Conservation (phyloP, 306 rosid genomes). For the Prosopis cineraria region DNA sequence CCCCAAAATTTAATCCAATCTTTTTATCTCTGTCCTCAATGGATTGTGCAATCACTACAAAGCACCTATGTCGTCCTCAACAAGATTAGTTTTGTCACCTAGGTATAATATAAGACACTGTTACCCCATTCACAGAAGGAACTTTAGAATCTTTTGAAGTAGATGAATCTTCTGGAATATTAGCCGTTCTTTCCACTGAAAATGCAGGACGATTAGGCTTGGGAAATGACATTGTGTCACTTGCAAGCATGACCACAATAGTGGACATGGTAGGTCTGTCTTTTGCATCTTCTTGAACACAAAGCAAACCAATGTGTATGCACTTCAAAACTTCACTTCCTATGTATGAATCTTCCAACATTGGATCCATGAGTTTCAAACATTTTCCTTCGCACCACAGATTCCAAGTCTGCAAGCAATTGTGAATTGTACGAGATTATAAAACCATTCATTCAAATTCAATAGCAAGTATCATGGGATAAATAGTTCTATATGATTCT, state of each 20-base stretch:
- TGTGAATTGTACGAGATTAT: background rate
- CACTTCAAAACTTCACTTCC: background rate
- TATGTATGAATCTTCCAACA: background rate
- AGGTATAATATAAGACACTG: background rate
- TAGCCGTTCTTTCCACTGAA: background rate
- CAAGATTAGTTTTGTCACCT: background rate
- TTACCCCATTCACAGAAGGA: background rate
- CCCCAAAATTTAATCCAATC: too few species aligned
- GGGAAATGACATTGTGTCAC: background rate
- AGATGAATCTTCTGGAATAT: background rate
- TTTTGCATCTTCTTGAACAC: background rate
- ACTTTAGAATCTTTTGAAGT: background rate
- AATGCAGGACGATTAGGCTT: background rate
- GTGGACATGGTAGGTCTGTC: background rate
- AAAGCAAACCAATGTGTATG: background rate
- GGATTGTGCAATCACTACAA: too few species aligned
- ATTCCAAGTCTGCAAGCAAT: background rate
- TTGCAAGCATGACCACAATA: background rate
- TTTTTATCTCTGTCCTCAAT: too few species aligned
- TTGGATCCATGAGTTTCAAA: background rate
- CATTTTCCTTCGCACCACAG: background rate
- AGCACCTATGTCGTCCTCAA: too few species aligned
- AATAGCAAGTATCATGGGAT: too few species aligned
- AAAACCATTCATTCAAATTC: too few species aligned
- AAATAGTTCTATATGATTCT: too few species aligned